Conservation (phyloP, 2,329 filamentous ascomycete species). For the Alternaria rosae region DNA sequence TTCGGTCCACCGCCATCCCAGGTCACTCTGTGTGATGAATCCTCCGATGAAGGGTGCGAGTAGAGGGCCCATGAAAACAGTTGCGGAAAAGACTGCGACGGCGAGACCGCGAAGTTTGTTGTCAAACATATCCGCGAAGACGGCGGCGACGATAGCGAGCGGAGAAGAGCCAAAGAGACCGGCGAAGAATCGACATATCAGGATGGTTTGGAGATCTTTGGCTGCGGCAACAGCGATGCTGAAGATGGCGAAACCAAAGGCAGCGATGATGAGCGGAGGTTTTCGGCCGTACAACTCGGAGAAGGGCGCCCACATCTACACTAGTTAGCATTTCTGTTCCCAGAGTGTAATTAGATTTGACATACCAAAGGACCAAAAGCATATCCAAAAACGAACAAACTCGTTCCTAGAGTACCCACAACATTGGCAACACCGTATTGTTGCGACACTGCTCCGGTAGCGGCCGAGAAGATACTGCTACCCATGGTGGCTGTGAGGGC, state of each 20-base stretch:
- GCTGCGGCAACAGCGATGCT: constrained; percentile 57
- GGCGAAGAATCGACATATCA: constrained; percentile 62
- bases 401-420: constrained; percentile 45
- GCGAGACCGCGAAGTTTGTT: constrained; percentile 52
- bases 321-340: background rate
- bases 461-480: constrained; percentile 53
- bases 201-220: constrained; percentile 62
- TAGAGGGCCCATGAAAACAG: constrained; percentile 60
- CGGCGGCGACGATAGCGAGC: constrained; percentile 59
- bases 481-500: constrained; percentile 76
- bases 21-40: constrained; percentile 57
- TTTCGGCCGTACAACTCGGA: constrained; percentile 61
- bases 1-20: constrained; percentile 64
- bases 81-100: constrained; percentile 61
- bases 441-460: constrained; percentile 34
- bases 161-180: constrained; percentile 64
- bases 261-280: constrained; percentile 56
- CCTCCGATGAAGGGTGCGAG: constrained; percentile 63
- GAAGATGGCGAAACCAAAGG: constrained; percentile 61
- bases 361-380: constrained; percentile 48
- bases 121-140: constrained; percentile 66
- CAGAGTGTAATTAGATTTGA: background rate
- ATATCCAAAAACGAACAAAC: constrained; percentile 48
- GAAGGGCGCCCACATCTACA: constrained; percentile 56
- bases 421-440: constrained; percentile 42